Base-by-base conservation (phyloP, 2,329 filamentous ascomycete species). In the Fusarium torreyae region DNA sequence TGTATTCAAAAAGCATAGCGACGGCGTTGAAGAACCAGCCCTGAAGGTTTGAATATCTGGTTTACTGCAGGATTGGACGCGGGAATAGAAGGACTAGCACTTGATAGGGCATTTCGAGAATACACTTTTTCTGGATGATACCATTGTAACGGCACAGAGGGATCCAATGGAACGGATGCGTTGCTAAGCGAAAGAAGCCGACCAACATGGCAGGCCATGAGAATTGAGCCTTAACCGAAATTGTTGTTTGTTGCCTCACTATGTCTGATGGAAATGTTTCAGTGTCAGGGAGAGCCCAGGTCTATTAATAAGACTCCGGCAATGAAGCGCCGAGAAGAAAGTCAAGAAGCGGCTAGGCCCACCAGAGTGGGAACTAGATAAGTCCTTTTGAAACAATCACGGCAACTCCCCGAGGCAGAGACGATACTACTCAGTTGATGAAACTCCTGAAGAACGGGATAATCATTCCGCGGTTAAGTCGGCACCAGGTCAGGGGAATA, bases 1-100 rank as follows among this genome's bases (percentile, higher is more conserved):
- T 52, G 22, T 58, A 55, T 67, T 68, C 50, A 56, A 53, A 28
- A 62, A 55, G 63, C 69, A 72, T 70, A 72, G 69, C 69, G 69
- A 72, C 40, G 69, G 69, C 69, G 69, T 72, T 72, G 38, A 60
- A 61, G 52, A 53, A 48, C 26, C 34, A 59, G 28, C 26, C 24
- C 39, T 26, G 38, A 55, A 22, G 46, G 44, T 49, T 64, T 59
- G 54, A 36, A 58, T 61, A 61, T 36, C 31, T 45, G 40, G 20
- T 50, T 60, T 43, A 42, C 22, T 50, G 18, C 17, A 40, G 6
- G 15, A 20, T 31, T 45, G 54, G 36, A 34, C 33, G 33, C 18
- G 34, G n/a, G 42, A 48, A 51, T 53, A 40, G 18, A 57, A 45
- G 40, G 55, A 15, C 5, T 24, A 48, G 46, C 39, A 39, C 33